A percentile compares a stretch with the other conserved stretches of the same genome.
These are phyloP conservation scores for Fusarium sp. DNA, from an alignment of 2,329 filamentous ascomycete genomes.

Conservation along the genomic window DNA sequence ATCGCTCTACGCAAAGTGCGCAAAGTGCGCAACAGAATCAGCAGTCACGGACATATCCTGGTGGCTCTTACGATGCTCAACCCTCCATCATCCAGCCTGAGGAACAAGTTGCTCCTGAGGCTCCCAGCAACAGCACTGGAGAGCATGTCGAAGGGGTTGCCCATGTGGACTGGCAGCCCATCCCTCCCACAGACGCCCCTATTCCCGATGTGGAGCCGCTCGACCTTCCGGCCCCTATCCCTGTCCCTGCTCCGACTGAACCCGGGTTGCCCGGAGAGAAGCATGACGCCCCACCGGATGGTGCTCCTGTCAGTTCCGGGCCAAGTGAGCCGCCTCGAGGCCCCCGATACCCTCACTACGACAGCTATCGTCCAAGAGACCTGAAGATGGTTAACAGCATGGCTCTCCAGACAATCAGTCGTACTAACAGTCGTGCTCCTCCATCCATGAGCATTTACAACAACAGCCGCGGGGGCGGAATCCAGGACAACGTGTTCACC, in stretches of 20 bases:
- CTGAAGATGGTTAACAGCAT: conserved; percentile 19
- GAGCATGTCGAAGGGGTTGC: not conserved
- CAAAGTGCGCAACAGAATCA: too few relatives aligned
- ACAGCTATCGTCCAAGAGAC: not conserved
- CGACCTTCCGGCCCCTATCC: too few relatives aligned
- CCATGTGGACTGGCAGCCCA: too few relatives aligned
- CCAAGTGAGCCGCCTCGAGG: not conserved
- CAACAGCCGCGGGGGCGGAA: conserved; percentile 16
- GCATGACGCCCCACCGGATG: too few relatives aligned
- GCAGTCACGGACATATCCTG: too few relatives aligned
- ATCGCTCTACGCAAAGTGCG: too few relatives aligned
- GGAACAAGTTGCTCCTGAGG: not conserved
- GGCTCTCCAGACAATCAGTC: conserved; percentile 1
- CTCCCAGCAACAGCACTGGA: not conserved
- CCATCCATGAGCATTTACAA: conserved; percentile 10
- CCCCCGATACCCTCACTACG: not conserved
- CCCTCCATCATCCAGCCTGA: not conserved
- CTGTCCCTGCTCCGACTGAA: too few relatives aligned
- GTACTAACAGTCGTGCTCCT: not conserved
- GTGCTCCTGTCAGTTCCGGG: not conserved
- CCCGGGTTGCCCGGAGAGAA: too few relatives aligned
- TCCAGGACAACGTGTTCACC: conserved; percentile 19
- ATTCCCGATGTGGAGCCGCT: too few relatives aligned
- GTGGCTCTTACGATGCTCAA: too few relatives aligned
- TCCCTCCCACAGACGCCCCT: too few relatives aligned